Percentiles rank a stretch among this genome's conserved stretches.
Evolutionary conservation across 768 basidiomycete species (phyloP).

Genomic region (Calocera cornea): DNA sequence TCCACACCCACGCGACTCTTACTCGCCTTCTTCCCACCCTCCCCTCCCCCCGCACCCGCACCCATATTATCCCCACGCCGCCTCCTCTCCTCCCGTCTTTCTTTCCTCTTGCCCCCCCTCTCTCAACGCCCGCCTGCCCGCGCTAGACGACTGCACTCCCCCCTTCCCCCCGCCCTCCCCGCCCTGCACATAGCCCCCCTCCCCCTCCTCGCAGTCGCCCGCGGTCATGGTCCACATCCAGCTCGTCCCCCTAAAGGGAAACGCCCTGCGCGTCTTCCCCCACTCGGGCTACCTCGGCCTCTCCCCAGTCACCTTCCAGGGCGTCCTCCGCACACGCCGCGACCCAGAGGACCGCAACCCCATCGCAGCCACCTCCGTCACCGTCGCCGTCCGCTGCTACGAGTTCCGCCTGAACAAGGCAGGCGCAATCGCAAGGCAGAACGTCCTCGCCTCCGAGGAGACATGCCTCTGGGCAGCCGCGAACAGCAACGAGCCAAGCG

Average conservation of each 20-base stretch:
- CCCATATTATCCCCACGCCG: not conserved
- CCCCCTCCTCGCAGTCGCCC: not conserved
- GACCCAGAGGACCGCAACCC: slow-evolving; percentile 52
- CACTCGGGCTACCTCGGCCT: slow-evolving; percentile 66
- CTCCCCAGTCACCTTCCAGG: slow-evolving; percentile 65
- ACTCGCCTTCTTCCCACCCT: too few species aligned
- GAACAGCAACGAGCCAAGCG: slow-evolving; percentile 40
- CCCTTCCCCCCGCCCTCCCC: not conserved
- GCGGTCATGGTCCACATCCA: slow-evolving; percentile 50
- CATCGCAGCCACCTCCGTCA: slow-evolving; percentile 50
- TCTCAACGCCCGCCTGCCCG: not conserved
- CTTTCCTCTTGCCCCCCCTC: slow-evolving; percentile 6
- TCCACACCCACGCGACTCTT: not conserved
- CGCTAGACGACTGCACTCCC: not conserved
- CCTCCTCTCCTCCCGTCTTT: not conserved
- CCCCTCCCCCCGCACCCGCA: too few species aligned
- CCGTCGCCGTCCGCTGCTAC: slow-evolving; percentile 70
- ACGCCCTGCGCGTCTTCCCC: slow-evolving; percentile 53
- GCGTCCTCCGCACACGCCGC: slow-evolving; percentile 57
- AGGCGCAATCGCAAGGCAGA: slow-evolving; percentile 39
- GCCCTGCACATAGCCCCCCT: not conserved
- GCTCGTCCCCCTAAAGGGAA: slow-evolving; percentile 56
- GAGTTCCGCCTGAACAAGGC: slow-evolving; percentile 54
- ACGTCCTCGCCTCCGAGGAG: slow-evolving; percentile 53
- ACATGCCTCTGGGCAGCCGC: slow-evolving; percentile 57